Evolutionary conservation across 345 rosid species (phyloP), one percentile per base, ranked within the genome.

Genomic region (Arabis hirsuta): DNA sequence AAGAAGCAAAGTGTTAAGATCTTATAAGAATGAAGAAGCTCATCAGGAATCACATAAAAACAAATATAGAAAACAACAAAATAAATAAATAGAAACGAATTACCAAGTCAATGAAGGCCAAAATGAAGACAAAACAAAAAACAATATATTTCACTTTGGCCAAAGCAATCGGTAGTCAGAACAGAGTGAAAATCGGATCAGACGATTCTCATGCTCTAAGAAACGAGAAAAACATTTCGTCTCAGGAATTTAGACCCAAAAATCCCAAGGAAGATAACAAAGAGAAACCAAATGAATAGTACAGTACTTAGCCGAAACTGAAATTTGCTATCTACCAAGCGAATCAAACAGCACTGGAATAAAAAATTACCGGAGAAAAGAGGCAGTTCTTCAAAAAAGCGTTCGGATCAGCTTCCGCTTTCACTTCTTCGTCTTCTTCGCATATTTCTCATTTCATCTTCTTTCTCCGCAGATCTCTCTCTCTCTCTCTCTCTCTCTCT

Each of bases 41-140:
- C 24, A 52, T 43, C 19, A 75, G 16, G 16, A 16, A n/a, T 39
- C 34, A 32, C n/a, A 50, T 12, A 65, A 39, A 65, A 14, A 47
- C 53, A 58, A 68, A 60, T 58, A 29, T 12, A 67, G 38, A 69
- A 31, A 27, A 22, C 44, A 5, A n/a, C 13, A 42, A 31, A 41
- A 31, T 0, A 19, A 4, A 43, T 6, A 45, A 62, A 32, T 22
- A 51, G 55, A 57, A 65, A 39, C 8, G 20, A 70, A 14, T 55
- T 70, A 86, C 90, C 87, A 80, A 84, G 77, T 81, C 76, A 82
- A 72, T n/a, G 73, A 43, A 66, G 39, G 65, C 74, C 59, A 56
- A 72, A 51, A 31, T 52, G 41, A 63, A 47, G 63, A 10, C 52
- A 45, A 36, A 46, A 26, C 16, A 46, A 50, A 7, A 43, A 12